A percentile compares a stretch with the other conserved stretches of the same genome.
phyloP scores from a whole-genome alignment of 2,329 filamentous ascomycete genomes.

The Parastagonospora nodorum region DNA sequence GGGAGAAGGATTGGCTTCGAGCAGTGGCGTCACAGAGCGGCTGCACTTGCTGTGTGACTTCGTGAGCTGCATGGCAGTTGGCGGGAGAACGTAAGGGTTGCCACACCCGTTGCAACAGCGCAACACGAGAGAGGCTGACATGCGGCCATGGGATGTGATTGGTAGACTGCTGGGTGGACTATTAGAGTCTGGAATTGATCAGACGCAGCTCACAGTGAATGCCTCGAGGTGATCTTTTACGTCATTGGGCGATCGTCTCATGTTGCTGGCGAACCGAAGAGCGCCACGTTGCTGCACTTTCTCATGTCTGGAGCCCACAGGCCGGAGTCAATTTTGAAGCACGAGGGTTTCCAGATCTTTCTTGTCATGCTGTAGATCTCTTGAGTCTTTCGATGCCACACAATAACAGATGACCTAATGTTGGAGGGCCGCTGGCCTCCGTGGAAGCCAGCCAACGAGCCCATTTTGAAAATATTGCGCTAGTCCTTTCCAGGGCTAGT shows the following conservation, averaged over 20 bases:
- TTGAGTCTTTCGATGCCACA: too few relatives aligned
- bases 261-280: background rate
- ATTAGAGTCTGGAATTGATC: slow-evolving; percentile 27
- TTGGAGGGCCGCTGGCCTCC: background rate
- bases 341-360: background rate
- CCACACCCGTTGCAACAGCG: slow-evolving; percentile 16
- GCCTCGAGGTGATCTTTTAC: slow-evolving; percentile 9
- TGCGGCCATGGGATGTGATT: slow-evolving; percentile 22
- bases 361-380: background rate
- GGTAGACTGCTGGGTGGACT: background rate
- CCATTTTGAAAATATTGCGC: background rate
- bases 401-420: too few relatives aligned
- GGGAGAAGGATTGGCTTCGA: slow-evolving; percentile 9
- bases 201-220: slow-evolving; percentile 15
- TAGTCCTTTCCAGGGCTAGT: background rate
- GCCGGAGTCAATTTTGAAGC: background rate
- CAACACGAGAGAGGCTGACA: slow-evolving; percentile 28
- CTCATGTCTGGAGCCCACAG: background rate
- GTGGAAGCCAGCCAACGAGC: background rate
- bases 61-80: slow-evolving; percentile 5
- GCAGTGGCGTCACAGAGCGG: slow-evolving; percentile 3
- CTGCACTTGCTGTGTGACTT: slow-evolving; percentile 5
- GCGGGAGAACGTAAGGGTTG: slow-evolving; percentile 13
- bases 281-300: slow-evolving; percentile 1
- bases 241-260: slow-evolving; percentile 9